A percentile compares a stretch with the other conserved stretches of the same genome.
Conservation (phyloP, 495 filamentous ascomycete species). For the Parathielavia appendiculata region DNA sequence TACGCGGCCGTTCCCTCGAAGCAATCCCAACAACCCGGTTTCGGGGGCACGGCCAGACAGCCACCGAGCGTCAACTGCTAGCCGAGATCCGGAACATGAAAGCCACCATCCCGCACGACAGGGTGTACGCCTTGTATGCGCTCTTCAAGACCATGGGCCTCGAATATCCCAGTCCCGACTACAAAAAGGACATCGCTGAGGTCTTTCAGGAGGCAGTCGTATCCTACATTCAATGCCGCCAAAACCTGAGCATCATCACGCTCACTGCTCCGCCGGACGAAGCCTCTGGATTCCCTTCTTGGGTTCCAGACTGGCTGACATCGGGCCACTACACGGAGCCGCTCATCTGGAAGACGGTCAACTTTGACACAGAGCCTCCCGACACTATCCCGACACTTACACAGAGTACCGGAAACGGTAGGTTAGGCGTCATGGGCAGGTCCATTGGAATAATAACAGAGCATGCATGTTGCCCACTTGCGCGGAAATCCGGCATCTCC, state of each 20-base stretch:
- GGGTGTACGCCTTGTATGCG: background rate
- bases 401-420: background rate
- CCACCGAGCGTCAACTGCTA: background rate
- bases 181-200: background rate
- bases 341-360: background rate
- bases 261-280: background rate
- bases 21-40: too few species aligned
- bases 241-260: background rate
- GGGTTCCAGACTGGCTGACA: background rate
- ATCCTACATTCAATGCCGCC: background rate
- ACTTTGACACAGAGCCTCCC: background rate
- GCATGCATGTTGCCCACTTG: background rate
- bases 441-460: background rate
- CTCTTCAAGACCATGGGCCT: background rate
- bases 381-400: background rate
- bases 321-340: background rate
- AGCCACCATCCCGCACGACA: background rate
- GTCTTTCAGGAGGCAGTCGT: background rate
- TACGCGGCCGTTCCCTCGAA: background rate
- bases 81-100: slow-evolving; percentile 2
- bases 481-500: background rate
- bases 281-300: background rate
- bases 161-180: background rate
- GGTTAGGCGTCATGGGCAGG: background rate
- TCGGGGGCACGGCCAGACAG: background rate